Base-by-base conservation (phyloP, 495 filamentous ascomycete genomes). In the Trichoderma asperelloides region DNA sequence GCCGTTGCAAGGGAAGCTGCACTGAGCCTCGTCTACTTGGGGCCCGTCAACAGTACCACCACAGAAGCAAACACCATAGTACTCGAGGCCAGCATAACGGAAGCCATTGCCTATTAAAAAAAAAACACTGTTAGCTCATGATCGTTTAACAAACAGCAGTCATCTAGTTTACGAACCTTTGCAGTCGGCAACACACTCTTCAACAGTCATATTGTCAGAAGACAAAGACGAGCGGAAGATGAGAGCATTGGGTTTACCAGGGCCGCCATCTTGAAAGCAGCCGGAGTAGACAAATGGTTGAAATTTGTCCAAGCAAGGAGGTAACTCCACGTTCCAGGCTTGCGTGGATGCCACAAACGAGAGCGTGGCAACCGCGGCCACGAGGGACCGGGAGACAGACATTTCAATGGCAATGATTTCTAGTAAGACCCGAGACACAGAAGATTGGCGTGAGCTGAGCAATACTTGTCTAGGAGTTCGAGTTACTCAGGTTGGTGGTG, bases 21-120 rank as follows among this genome's bases (percentile, higher is more conserved):
- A 86, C 33, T 76, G 65, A 41, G 67, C 63, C 49, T 83, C 78
- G 33, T 69, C 68, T 8, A 73, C 63, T 60, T 66, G 45, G 25
- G 72, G 62, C 13, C 77, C 76, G 60, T 71, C 68, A 68, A 85
- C 75, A 25, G 81, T 80, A 51, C 76, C 67, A 43, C 83, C 83
- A 68, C 84, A 85, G 73, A 76, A 84, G 73, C 84, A 86, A 69
- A 81, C 75, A 62, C 79, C 81, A 68, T 82, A 81, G 71, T 85
- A 86, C 70, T 82, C 78, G 5, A 86, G 71, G 62, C 84, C 84
- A 62, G 84, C 84, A 63, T 85, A 83, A 21, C 82, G 75, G 67
- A 81, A 85, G 66, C 77, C 75, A 71, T 85, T 85, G 66, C 79
- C 74, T 71, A 27, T 12, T 7, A 63, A 64, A 28, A 18, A 5